Percentiles rank a stretch among this genome's conserved stretches.
These are phyloP conservation scores for Vitis hybrid DNA, from an alignment of 177 flowering plant genomes.

Conservation along the genomic window DNA sequence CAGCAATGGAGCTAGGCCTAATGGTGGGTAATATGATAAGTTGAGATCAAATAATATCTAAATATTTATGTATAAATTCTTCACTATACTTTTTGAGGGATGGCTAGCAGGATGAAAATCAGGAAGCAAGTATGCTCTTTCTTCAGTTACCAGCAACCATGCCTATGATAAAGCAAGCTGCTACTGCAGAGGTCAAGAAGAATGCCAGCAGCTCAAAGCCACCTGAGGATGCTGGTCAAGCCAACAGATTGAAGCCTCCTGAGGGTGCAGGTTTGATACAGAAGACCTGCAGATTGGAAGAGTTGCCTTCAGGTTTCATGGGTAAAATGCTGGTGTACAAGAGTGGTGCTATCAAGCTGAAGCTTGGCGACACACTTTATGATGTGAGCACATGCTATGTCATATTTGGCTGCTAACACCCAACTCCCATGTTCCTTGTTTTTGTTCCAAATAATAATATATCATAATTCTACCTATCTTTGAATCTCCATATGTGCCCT, in stretches of 20 bases:
- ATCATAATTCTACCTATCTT: no score
- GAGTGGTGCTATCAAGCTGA: conserved; percentile 66
- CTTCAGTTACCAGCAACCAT: conserved; percentile 50
- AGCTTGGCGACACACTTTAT: conserved; percentile 59
- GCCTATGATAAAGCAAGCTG: conserved; percentile 39
- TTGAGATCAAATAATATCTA: neutral
- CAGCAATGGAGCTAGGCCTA: conserved; percentile 52
- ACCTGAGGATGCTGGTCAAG: neutral
- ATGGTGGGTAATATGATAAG: conserved; percentile 32
- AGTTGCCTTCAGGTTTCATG: conserved; percentile 53
- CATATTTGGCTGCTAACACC: no score
- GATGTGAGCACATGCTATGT: conserved; percentile 44
- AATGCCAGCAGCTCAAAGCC: conserved; percentile 18
- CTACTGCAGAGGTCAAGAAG: conserved; percentile 14
- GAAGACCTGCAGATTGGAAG: conserved; percentile 31
- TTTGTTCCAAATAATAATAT: no score
- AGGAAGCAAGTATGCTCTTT: conserved; percentile 40
- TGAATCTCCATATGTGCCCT: no score
- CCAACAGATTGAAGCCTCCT: conserved; percentile 18
- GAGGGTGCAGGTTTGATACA: neutral
- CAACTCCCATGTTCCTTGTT: no score
- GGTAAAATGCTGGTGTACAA: conserved; percentile 66
- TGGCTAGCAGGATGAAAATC: conserved; percentile 43
- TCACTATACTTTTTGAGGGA: neutral
- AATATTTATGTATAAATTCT: neutral